phyloP scores from a whole-genome alignment of 2,329 filamentous ascomycete genomes.

The Nemania abortiva region DNA sequence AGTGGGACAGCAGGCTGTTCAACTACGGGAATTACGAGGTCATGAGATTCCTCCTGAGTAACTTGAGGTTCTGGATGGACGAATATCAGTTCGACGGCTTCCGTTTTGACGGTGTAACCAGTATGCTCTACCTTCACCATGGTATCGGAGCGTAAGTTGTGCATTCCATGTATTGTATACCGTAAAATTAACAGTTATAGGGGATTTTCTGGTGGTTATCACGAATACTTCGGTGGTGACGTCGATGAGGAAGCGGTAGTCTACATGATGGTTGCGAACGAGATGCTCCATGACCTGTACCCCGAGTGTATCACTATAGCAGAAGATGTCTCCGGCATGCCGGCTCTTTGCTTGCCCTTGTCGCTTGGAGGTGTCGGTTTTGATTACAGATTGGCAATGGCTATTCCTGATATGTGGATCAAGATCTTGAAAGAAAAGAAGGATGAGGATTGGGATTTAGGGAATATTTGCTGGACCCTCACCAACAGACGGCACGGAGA shows the following conservation, averaged over 20 bases:
- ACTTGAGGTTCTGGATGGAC: constrained; percentile 98
- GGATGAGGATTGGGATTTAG: constrained; percentile 93
- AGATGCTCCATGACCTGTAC: constrained; percentile 92
- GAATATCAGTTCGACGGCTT: constrained; percentile 98
- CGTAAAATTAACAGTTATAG: constrained; percentile 60
- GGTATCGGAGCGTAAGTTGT: constrained; percentile 89
- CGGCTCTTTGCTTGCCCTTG: constrained; percentile 88
- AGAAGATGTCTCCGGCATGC: constrained; percentile 98
- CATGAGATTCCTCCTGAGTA: constrained; percentile 93
- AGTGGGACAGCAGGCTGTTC: constrained; percentile 97
- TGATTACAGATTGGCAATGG: constrained; percentile 97
- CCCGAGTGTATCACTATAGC: constrained; percentile 91
- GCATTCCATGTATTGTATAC: not conserved
- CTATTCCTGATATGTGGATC: constrained; percentile 98
- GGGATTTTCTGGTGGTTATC: constrained; percentile 96
- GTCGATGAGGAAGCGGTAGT: constrained; percentile 95
- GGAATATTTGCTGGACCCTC: constrained; percentile 84
- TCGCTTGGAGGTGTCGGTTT: constrained; percentile 93
- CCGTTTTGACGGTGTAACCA: constrained; percentile 97
- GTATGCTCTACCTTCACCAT: constrained; percentile 96
- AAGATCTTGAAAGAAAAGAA: constrained; percentile 95
- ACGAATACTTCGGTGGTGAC: constrained; percentile 92
- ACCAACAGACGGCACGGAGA: constrained; percentile 95
- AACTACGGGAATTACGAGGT: constrained; percentile 98
- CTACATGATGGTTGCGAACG: constrained; percentile 96